Evolutionary conservation across 176 grass and related monocot species (phyloP).

Genomic region (Oryza longistaminata): DNA sequence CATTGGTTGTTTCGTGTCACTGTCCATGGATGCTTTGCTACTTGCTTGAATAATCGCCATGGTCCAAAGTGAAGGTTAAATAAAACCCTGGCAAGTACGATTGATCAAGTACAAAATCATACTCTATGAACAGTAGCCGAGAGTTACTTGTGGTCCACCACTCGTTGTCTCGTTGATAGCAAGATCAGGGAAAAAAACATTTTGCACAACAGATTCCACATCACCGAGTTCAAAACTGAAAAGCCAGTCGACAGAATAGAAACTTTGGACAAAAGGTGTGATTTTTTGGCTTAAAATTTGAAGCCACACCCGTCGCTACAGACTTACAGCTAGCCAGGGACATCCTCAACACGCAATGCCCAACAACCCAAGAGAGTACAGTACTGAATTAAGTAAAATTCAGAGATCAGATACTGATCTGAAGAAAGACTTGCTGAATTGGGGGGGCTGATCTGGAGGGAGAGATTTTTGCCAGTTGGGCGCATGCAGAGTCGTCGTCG

Average conservation of each 20-base stretch:
- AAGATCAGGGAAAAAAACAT: not conserved
- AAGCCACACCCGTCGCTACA: not conserved
- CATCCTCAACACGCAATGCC: not conserved
- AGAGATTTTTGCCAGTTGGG: no score
- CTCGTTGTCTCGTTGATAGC: not conserved
- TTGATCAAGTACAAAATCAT: not conserved
- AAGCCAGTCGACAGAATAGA: not conserved
- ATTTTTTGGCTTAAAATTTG: not conserved
- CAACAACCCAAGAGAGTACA: no score
- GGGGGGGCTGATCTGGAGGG: not conserved
- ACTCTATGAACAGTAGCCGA: not conserved
- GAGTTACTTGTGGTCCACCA: constrained; percentile 20
- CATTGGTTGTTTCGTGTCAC: not conserved
- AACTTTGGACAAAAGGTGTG: constrained; percentile 22
- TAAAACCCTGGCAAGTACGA: not conserved
- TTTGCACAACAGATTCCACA: constrained; percentile 8
- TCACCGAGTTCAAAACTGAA: constrained; percentile 23
- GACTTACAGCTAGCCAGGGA: not conserved
- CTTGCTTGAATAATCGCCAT: constrained; percentile 12
- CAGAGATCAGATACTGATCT: not conserved
- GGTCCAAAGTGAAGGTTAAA: not conserved
- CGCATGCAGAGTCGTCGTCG: not conserved
- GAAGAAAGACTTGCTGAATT: not conserved
- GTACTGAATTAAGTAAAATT: not conserved
- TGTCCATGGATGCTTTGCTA: not conserved